phyloP scores from a whole-genome alignment of 495 filamentous ascomycete species.

The Trypethelium eluteriae region DNA sequence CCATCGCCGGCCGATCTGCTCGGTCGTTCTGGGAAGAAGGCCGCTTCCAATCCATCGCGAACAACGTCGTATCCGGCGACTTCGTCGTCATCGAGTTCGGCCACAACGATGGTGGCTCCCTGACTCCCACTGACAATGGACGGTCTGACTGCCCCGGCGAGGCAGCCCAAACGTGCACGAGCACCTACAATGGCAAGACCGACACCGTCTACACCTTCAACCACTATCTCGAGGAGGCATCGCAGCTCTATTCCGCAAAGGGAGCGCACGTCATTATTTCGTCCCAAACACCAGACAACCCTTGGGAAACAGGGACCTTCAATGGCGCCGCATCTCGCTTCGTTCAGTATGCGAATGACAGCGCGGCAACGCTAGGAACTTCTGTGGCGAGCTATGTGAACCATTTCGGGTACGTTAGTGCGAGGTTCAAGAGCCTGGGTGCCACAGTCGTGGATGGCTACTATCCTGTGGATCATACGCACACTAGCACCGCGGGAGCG shows the following conservation, averaged over 20 bases:
- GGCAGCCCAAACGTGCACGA: constrained; percentile 49
- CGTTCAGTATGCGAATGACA: constrained; percentile 46
- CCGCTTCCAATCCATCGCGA: constrained; percentile 49
- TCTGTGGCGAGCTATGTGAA: constrained; percentile 50
- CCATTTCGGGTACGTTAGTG: constrained; percentile 51
- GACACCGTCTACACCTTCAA: constrained; percentile 54
- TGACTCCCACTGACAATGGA: constrained; percentile 49
- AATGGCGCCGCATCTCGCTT: constrained; percentile 43
- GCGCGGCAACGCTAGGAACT: constrained; percentile 39
- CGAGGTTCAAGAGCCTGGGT: constrained; percentile 45
- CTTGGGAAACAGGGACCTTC: constrained; percentile 51
- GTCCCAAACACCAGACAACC: constrained; percentile 55
- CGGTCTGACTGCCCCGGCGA: constrained; percentile 51
- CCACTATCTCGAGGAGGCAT: constrained; percentile 50
- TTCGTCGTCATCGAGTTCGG: constrained; percentile 58
- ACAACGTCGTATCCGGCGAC: constrained; percentile 43
- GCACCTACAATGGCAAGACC: constrained; percentile 42
- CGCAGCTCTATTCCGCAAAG: constrained; percentile 45
- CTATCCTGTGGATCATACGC: constrained; percentile 58
- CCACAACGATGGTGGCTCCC: constrained; percentile 58
- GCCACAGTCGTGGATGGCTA: constrained; percentile 41
- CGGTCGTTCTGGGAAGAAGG: constrained; percentile 54
- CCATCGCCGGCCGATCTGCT: constrained; percentile 51
- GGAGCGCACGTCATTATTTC: constrained; percentile 58
- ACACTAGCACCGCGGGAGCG: constrained; percentile 54